Base-by-base conservation (phyloP, 768 basidiomycete species). In the Artomyces pyxidatus region DNA sequence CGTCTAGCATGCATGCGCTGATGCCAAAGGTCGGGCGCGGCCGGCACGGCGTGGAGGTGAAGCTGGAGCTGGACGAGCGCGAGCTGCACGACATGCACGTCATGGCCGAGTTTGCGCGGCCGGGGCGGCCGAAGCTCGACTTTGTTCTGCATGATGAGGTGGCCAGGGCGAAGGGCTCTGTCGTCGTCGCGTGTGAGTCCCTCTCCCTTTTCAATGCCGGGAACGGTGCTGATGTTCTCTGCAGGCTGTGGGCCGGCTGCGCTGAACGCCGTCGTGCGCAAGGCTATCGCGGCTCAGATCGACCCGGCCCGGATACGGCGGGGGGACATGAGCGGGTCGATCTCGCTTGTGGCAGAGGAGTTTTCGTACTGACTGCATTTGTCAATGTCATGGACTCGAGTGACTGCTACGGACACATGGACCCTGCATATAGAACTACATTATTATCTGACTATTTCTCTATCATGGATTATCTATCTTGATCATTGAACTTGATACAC, bases 241-340 rank as follows among this genome's bases (percentile, higher is more conserved):
- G n/a, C 53, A 85, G 84, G 81, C 56, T 89, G 87, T 58, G 88
- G 87, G 1, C 87, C 87, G 0, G 70, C 73, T 0, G 78, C 83
- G 6, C 69, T 89, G 44, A 83, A 85, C 60, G 79, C 75, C 5
- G 66, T 85, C 58, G 75, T 88, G 7, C 71, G 88, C 37, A 82
- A 85, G 62, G 66, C 76, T 37, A 73, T 88, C 8, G 72, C 83
- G 1, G 62, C 70, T 26, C 76, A 80, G 50, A 84, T 86, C 51
- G 71, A 77, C 59, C 77, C 81, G 19, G 56, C 55, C 26, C 71
- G 74, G 49, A 68, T 83, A 51, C 57, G 71, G 50, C 64, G 67
- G 41, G 83, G 80, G 3, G 80, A 83, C 61, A 68, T 71, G 63
- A 72, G 76, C 30, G 80, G 83, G 16, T 72, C 68, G 19, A 76